Evolutionary conservation across 805 yeast species (phyloP).

Genomic region (Sugiyamaella marilandica): DNA sequence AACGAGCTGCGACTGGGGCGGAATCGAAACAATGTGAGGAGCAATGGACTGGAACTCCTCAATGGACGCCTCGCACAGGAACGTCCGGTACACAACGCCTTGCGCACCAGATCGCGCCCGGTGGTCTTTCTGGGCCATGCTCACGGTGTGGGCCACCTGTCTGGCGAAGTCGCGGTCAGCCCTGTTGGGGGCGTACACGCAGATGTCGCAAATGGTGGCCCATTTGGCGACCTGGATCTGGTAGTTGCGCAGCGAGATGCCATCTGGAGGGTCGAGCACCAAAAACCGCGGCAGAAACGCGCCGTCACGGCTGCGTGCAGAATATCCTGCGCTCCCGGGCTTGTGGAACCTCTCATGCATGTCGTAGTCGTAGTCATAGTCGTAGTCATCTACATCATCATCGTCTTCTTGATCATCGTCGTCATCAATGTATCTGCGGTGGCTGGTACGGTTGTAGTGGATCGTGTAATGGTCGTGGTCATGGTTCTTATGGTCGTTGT

Average conservation of each 20-base stretch:
- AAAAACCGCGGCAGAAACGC: conserved; percentile 46
- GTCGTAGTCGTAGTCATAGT: background rate
- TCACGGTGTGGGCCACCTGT: conserved; percentile 16
- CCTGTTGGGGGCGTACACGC: conserved; percentile 63
- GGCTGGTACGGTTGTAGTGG: background rate
- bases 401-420: background rate
- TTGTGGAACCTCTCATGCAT: background rate
- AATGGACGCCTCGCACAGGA: conserved; percentile 18
- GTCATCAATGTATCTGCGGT: no score
- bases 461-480: background rate
- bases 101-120: conserved; percentile 15
- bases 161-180: conserved; percentile 17
- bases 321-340: background rate
- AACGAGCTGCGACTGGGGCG: conserved; percentile 15
- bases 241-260: conserved; percentile 77
- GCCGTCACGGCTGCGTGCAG: background rate
- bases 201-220: conserved; percentile 66
- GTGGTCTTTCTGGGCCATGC: conserved; percentile 19
- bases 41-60: conserved; percentile 19
- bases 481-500: background rate
- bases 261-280: conserved; percentile 61
- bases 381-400: background rate
- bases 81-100: conserved; percentile 18
- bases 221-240: conserved; percentile 81
- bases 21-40: conserved; percentile 24